Evolutionary conservation across 2,329 filamentous ascomycete species (phyloP).

Genomic region (Parastagonospora avenae): DNA sequence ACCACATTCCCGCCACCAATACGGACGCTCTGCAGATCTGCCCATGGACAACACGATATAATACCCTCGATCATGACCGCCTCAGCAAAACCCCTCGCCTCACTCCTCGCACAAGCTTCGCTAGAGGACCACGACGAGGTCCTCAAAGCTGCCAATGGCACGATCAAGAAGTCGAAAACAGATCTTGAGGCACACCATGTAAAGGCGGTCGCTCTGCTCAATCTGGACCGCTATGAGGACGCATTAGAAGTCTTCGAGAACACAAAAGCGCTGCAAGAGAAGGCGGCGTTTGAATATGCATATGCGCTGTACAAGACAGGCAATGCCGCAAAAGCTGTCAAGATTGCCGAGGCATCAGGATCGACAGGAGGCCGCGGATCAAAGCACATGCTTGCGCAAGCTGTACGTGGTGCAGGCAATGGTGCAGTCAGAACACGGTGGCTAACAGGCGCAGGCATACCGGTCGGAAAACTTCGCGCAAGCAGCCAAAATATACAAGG

Average conservation of each 20-base stretch:
- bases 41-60: conserved; percentile 32
- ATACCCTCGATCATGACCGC: conserved; percentile 43
- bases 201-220: conserved; percentile 75
- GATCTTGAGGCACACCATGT: conserved; percentile 69
- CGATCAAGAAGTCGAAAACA: conserved; percentile 63
- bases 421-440: background rate
- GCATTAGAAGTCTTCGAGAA: conserved; percentile 71
- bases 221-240: conserved; percentile 82
- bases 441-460: conserved; percentile 61
- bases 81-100: conserved; percentile 54
- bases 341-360: conserved; percentile 52
- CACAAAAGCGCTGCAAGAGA: conserved; percentile 63
- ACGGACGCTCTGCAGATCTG: background rate
- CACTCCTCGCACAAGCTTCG: conserved; percentile 61
- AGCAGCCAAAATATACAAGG: conserved; percentile 67
- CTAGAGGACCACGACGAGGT: conserved; percentile 76
- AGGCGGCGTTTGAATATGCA: conserved; percentile 71
- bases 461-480: conserved; percentile 74
- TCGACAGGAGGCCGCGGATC: conserved; percentile 53
- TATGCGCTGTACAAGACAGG: conserved; percentile 87
- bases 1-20: too few species aligned
- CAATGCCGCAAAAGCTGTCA: conserved; percentile 67
- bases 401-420: conserved; percentile 49
- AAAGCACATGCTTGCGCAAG: conserved; percentile 66
- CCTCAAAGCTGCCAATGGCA: conserved; percentile 66